These are phyloP conservation scores for Aphanoascus verrucosus DNA, from an alignment of 2,329 filamentous ascomycete species.

Conservation along the genomic window DNA sequence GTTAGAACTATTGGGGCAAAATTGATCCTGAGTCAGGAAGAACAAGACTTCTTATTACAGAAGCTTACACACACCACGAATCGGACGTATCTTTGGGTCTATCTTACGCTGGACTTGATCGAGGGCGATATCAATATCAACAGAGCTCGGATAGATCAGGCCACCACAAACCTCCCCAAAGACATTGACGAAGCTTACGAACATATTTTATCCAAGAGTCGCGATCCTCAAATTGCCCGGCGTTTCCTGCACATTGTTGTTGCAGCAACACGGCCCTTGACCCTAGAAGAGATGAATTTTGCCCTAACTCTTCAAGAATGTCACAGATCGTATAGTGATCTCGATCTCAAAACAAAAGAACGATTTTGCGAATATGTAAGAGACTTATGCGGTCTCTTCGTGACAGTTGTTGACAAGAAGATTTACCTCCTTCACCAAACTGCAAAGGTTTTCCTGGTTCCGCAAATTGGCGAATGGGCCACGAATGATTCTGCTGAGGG, in stretches of 20 bases:
- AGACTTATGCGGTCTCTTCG: constrained; percentile 30
- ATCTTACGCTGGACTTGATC: constrained; percentile 21
- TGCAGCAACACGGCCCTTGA: constrained; percentile 26
- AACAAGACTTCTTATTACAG: constrained; percentile 12
- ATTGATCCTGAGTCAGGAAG: constrained; percentile 14
- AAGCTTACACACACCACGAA: constrained; percentile 23
- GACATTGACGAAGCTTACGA: constrained; percentile 26
- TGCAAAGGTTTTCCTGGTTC: constrained; percentile 31
- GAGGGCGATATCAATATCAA: constrained; percentile 12
- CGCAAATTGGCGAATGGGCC: no score
- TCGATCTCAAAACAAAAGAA: constrained; percentile 11
- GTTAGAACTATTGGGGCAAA: constrained; percentile 17
- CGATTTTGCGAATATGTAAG: constrained; percentile 15
- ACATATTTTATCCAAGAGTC: constrained; percentile 26
- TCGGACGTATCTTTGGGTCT: constrained; percentile 35
- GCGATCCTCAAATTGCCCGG: constrained; percentile 19
- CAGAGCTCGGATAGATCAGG: constrained; percentile 16
- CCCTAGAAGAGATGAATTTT: constrained; percentile 25
- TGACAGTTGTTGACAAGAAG: constrained; percentile 25
- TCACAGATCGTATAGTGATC: constrained; percentile 9
- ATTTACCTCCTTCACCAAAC: constrained; percentile 36
- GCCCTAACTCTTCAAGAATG: constrained; percentile 18
- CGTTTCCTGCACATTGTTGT: constrained; percentile 30
- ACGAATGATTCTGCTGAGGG: no score
- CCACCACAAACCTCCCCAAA: constrained; percentile 19